Evolutionary conservation across 352 stramenopile genomes (phyloP).

Genomic region (Phytophthora boehmeriae): DNA sequence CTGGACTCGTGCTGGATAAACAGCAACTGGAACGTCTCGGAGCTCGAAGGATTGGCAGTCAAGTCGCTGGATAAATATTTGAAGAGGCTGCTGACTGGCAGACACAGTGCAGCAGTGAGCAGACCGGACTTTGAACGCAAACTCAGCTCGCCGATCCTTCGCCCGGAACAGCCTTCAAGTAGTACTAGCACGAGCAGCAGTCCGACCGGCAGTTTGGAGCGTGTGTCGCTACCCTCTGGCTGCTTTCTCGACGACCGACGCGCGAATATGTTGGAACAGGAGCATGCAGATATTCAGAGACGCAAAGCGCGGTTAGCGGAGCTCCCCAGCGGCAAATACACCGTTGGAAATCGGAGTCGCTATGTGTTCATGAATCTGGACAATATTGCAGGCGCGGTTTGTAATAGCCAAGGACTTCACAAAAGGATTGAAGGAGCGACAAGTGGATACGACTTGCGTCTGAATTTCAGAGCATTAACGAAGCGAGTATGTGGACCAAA

Average conservation of each 20-base stretch:
- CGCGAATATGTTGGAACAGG: constrained; percentile 23
- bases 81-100: constrained; percentile 21
- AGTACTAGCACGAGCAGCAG: constrained; percentile 11
- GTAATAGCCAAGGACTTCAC: constrained; percentile 33
- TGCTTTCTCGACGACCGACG: constrained; percentile 20
- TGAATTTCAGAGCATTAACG: constrained; percentile 43
- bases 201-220: constrained; percentile 9
- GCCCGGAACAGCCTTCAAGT: constrained; percentile 6
- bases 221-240: background rate
- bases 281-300: constrained; percentile 19
- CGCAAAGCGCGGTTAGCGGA: constrained; percentile 16
- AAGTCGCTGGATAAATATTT: constrained; percentile 27
- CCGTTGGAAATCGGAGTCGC: constrained; percentile 18
- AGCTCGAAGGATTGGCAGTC: constrained; percentile 9
- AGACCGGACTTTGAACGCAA: constrained; percentile 16
- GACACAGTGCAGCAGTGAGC: background rate
- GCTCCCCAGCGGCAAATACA: constrained; percentile 21
- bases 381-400: constrained; percentile 39
- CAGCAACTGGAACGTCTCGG: constrained; percentile 13
- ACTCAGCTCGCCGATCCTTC: constrained; percentile 14
- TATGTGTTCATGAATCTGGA: constrained; percentile 54
- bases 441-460: constrained; percentile 30
- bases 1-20: constrained; percentile 15
- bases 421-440: constrained; percentile 28
- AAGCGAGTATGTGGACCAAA: constrained; percentile 25